phyloP scores from a whole-genome alignment of 371 early-diverging fungal genomes.

The Zychaea mexicana region DNA sequence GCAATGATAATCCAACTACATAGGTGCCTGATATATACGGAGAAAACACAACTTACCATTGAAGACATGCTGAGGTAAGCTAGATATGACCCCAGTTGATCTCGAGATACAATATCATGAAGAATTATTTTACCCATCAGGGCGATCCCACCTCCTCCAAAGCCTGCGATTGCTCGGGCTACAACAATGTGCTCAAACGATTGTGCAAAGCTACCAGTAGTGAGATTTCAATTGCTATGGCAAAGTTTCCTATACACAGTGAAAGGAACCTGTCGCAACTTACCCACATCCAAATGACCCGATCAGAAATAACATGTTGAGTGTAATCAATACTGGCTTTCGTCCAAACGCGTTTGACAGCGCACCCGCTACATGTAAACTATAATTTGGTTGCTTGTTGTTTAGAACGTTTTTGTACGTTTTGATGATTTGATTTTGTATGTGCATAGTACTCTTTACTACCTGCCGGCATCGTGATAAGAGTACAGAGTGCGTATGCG shows the following conservation, averaged over 20 bases:
- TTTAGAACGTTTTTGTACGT: too few species aligned
- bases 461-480: too few species aligned
- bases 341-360: slow-evolving; percentile 71
- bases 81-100: slow-evolving; percentile 44
- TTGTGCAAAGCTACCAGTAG: too few species aligned
- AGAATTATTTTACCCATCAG: slow-evolving; percentile 24
- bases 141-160: slow-evolving; percentile 72
- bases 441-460: too few species aligned
- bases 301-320: slow-evolving; percentile 52
- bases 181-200: slow-evolving; percentile 67
- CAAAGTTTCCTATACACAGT: too few species aligned
- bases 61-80: slow-evolving; percentile 39
- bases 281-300: slow-evolving; percentile 59
- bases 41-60: slow-evolving; percentile 21
- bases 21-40: not conserved
- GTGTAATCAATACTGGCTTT: slow-evolving; percentile 51
- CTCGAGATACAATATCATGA: too few species aligned
- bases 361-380: not conserved
- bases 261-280: too few species aligned
- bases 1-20: not conserved
- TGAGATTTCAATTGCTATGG: too few species aligned
- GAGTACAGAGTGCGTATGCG: too few species aligned
- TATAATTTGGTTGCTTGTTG: too few species aligned
- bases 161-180: slow-evolving; percentile 75
- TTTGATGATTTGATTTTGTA: too few species aligned